phyloP scores from a whole-genome alignment of 1,284 basidiomycete species.

The Naganishia albida region DNA sequence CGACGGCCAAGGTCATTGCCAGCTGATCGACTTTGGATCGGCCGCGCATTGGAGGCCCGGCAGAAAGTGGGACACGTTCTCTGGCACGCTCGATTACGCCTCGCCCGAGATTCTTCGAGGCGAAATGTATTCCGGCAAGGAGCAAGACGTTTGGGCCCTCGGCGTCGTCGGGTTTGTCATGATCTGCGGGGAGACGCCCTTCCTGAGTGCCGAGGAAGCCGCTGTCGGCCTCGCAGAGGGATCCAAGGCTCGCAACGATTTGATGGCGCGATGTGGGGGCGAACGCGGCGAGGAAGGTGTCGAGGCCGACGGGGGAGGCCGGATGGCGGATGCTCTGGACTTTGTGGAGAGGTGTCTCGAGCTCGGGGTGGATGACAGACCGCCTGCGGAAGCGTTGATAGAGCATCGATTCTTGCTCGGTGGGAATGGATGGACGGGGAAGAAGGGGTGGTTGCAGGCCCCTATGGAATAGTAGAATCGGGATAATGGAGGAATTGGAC shows the following conservation, averaged over 20 bases:
- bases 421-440: constrained; percentile 46
- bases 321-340: constrained; percentile 50
- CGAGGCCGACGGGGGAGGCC: constrained; percentile 51
- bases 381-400: constrained; percentile 48
- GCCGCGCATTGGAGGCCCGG: constrained; percentile 71
- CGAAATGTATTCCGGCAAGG: constrained; percentile 90
- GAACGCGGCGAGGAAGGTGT: constrained; percentile 41
- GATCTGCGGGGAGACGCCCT: constrained; percentile 92
- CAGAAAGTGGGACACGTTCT: constrained; percentile 90
- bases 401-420: constrained; percentile 49
- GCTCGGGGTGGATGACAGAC: constrained; percentile 44
- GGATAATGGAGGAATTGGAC: constrained; percentile 1
- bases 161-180: constrained; percentile 97
- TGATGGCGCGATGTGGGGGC: constrained; percentile 45
- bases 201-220: constrained; percentile 93
- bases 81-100: constrained; percentile 84
- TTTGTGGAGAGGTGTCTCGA: constrained; percentile 50
- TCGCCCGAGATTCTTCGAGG: constrained; percentile 95
- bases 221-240: constrained; percentile 50
- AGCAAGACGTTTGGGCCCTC: constrained; percentile 97
- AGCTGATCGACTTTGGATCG: constrained; percentile 91
- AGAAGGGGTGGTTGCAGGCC: constrained; percentile 43
- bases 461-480: not conserved
- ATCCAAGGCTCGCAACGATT: constrained; percentile 41
- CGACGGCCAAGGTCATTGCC: constrained; percentile 62